phyloP scores from a whole-genome alignment of 1,284 basidiomycete species.

The Cutaneotrichosporon mucoides region DNA sequence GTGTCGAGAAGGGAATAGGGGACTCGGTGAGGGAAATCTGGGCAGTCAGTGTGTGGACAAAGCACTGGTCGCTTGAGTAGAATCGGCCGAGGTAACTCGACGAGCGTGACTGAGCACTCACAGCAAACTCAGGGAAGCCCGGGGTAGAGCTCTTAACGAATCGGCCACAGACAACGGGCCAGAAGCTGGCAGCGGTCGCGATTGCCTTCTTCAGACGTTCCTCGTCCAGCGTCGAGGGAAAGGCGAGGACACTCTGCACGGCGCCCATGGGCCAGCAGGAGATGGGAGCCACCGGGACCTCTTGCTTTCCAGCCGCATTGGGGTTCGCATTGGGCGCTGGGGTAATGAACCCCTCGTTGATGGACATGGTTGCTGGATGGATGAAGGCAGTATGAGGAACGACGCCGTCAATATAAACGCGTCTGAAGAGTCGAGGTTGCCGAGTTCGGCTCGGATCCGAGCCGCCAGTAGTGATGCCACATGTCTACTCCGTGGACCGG shows the following conservation, averaged over 20 bases:
- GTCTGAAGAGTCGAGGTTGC: too few species aligned
- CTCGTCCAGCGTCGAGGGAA: slow-evolving; percentile 22
- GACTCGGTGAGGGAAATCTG: slow-evolving; percentile 28
- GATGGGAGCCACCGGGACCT: slow-evolving; percentile 23
- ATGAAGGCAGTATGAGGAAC: too few species aligned
- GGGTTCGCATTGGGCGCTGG: slow-evolving; percentile 20
- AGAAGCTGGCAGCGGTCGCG: slow-evolving; percentile 15
- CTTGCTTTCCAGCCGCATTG: slow-evolving; percentile 10
- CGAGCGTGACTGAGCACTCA: slow-evolving; percentile 1
- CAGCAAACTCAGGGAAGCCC: slow-evolving; percentile 16
- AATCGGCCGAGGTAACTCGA: too few species aligned
- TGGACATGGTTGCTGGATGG: slow-evolving; percentile 4
- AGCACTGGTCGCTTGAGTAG: too few species aligned
- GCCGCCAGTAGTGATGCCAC: too few species aligned
- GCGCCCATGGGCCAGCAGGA: slow-evolving; percentile 23
- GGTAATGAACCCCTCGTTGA: slow-evolving; percentile 14
- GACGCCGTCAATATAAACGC: too few species aligned
- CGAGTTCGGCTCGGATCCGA: too few species aligned
- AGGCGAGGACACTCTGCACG: slow-evolving; percentile 20
- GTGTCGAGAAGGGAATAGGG: slow-evolving; percentile 25
- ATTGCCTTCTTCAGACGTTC: slow-evolving; percentile 22
- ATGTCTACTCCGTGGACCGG: too few species aligned
- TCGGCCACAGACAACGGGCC: slow-evolving; percentile 24
- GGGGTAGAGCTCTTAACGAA: slow-evolving; percentile 16
- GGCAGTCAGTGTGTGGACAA: background rate